Percentiles rank a stretch among this genome's conserved stretches.
These are phyloP conservation scores for Claviceps paspali DNA, from an alignment of 2,329 filamentous ascomycete species.

Conservation along the genomic window DNA sequence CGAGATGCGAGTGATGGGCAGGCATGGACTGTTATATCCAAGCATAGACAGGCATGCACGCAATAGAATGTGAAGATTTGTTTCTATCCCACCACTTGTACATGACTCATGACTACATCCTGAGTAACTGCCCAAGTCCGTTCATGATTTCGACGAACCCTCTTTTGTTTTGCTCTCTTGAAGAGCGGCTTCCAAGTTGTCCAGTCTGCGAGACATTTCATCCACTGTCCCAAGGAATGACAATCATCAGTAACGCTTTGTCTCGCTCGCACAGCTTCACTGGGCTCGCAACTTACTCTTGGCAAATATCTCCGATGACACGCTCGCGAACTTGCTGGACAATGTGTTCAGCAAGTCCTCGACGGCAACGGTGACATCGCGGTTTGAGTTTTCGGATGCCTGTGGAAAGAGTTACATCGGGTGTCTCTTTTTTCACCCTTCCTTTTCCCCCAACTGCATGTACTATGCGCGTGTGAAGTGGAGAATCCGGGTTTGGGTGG, in stretches of 20 bases:
- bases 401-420: neutral
- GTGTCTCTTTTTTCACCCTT: neutral
- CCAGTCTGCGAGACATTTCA: conserved; percentile 76
- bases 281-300: conserved; percentile 72
- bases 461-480: no score
- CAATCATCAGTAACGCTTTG: no score
- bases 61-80: no score
- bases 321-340: conserved; percentile 68
- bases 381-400: conserved; percentile 29
- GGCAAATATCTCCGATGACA: conserved; percentile 74
- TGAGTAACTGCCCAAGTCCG: neutral
- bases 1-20: neutral
- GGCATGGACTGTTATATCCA: neutral
- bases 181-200: conserved; percentile 65
- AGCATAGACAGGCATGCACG: no score
- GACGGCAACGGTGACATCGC: conserved; percentile 62
- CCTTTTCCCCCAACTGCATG: no score
- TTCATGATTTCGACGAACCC: conserved; percentile 20
- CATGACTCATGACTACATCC: neutral
- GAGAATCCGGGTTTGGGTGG: no score
- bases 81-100: neutral
- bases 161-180: conserved; percentile 38
- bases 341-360: conserved; percentile 78
- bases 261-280: no score
- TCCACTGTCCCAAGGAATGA: conserved; percentile 50